phyloP scores from a whole-genome alignment of 306 rosid species.

The Trichosanthes cucumerina region DNA sequence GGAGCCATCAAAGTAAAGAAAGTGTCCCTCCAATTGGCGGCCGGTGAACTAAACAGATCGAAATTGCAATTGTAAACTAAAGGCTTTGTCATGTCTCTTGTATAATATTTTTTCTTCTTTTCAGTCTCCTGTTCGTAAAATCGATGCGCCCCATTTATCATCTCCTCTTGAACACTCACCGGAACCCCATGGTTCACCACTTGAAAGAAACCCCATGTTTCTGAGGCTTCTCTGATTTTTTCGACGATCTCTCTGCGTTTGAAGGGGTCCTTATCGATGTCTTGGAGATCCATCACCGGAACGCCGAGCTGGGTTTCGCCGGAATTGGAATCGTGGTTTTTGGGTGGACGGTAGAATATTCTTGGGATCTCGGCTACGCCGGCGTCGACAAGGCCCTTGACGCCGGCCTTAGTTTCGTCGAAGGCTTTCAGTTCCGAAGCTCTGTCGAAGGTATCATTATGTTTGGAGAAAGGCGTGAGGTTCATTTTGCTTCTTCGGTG shows the following conservation, averaged over 20 bases:
- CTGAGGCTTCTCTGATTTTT: conserved; percentile 18
- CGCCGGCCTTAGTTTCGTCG: conserved; percentile 31
- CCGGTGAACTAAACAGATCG: conserved; percentile 16
- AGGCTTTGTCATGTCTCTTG: conserved; percentile 2
- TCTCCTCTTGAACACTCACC: conserved; percentile 17
- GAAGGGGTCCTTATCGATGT: conserved; percentile 3
- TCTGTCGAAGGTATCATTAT: background rate
- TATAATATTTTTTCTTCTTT: conserved; percentile 23
- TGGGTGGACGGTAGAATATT: conserved; percentile 20
- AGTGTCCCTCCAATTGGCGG: conserved; percentile 41
- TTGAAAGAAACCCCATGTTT: conserved; percentile 43
- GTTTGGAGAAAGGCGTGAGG: background rate
- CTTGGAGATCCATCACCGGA: conserved; percentile 36
- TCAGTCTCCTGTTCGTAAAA: conserved; percentile 30
- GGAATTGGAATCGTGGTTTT: background rate
- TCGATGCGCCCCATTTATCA: conserved; percentile 20
- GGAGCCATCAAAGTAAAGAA: conserved; percentile 17
- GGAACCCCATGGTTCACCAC: conserved; percentile 38
- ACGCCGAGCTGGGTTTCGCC: conserved; percentile 16
- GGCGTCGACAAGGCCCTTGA: conserved; percentile 30
- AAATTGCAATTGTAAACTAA: conserved; percentile 20
- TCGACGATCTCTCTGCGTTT: conserved; percentile 19
- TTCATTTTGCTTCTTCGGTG: background rate
- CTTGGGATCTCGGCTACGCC: conserved; percentile 23
- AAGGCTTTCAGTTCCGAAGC: conserved; percentile 19